Percentiles rank a stretch among this genome's conserved stretches.
Conservation (phyloP, 495 filamentous ascomycete genomes). For the Annulohypoxylon moriforme region DNA sequence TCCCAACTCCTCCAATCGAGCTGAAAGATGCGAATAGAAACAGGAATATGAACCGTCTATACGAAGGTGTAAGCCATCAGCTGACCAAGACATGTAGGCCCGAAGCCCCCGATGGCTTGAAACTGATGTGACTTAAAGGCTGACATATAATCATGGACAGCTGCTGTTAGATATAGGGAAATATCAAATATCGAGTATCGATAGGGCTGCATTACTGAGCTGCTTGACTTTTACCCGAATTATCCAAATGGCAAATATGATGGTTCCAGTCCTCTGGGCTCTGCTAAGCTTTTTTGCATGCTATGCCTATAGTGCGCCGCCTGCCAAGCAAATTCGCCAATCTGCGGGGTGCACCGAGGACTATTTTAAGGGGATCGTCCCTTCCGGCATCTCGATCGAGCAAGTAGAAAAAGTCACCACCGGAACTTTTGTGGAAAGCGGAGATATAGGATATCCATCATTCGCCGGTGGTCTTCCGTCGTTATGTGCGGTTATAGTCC, state of each 20-base stretch:
- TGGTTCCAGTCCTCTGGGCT: slow-evolving; percentile 12
- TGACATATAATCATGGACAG: slow-evolving; percentile 20
- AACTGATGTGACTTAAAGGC: not conserved
- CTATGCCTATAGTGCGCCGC: slow-evolving; percentile 21
- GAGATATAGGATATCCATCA: slow-evolving; percentile 56
- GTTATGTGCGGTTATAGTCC: slow-evolving; percentile 61
- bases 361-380: slow-evolving; percentile 38
- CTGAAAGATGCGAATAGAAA: not conserved
- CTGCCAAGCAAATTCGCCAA: slow-evolving; percentile 38
- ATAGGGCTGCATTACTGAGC: not conserved
- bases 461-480: slow-evolving; percentile 56
- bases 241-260: slow-evolving; percentile 36
- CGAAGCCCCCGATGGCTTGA: not conserved
- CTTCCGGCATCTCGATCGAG: slow-evolving; percentile 35
- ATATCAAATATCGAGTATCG: slow-evolving; percentile 2
- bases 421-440: slow-evolving; percentile 42
- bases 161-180: slow-evolving; percentile 1
- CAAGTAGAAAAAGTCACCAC: slow-evolving; percentile 38
- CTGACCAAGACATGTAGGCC: slow-evolving; percentile 5
- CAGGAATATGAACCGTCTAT: not conserved
- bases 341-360: slow-evolving; percentile 32
- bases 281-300: slow-evolving; percentile 31
- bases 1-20: not conserved
- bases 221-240: slow-evolving; percentile 17
- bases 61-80: slow-evolving; percentile 8